Conservation (phyloP, 768 basidiomycete genomes). For the Lentinula aciculospora region DNA sequence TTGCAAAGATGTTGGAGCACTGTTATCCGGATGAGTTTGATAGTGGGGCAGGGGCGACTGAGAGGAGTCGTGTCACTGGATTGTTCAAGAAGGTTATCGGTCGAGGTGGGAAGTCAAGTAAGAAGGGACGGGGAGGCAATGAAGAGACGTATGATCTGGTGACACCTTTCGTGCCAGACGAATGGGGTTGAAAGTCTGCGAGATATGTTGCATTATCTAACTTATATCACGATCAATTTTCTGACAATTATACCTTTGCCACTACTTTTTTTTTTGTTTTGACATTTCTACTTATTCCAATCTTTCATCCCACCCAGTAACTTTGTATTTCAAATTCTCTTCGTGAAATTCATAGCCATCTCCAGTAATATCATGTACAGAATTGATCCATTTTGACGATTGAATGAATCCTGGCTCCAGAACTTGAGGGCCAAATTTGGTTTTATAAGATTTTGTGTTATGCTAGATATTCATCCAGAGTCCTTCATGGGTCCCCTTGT, state of each 20-base stretch:
- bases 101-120: slow-evolving; percentile 35
- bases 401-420: too few species aligned
- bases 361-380: background rate
- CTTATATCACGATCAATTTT: background rate
- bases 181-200: slow-evolving; percentile 48
- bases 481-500: too few species aligned
- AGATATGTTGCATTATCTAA: background rate
- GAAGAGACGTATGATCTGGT: slow-evolving; percentile 80
- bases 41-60: slow-evolving; percentile 22
- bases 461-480: too few species aligned
- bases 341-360: background rate
- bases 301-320: background rate
- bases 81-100: slow-evolving; percentile 61
- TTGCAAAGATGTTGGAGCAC: slow-evolving; percentile 63
- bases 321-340: background rate
- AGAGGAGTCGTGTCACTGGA: slow-evolving; percentile 40
- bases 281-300: background rate
- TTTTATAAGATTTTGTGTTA: too few species aligned
- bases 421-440: too few species aligned
- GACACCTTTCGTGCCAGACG: slow-evolving; percentile 75
- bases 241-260: background rate
- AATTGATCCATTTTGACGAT: background rate
- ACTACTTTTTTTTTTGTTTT: too few species aligned
- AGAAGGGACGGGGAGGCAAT: slow-evolving; percentile 50
- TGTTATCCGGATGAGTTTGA: slow-evolving; percentile 49